Percentiles rank a stretch among this genome's conserved stretches.
These are phyloP conservation scores for Neurospora sp. DNA, from an alignment of 495 filamentous ascomycete genomes.

Conservation along the genomic window DNA sequence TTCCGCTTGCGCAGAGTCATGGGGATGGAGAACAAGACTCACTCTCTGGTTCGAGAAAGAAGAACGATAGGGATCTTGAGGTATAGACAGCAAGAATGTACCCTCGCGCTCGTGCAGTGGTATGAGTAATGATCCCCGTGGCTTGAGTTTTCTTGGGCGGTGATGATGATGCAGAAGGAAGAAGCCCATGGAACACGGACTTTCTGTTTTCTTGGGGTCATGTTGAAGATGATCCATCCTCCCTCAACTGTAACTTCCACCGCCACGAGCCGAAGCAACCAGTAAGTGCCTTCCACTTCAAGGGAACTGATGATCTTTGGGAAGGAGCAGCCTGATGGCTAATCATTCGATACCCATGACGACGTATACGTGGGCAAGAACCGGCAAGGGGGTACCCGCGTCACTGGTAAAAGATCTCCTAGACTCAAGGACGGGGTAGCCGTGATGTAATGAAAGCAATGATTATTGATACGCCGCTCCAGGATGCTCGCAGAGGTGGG, in stretches of 20 bases:
- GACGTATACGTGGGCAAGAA: neutral
- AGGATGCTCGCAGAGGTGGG: neutral
- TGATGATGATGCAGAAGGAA: neutral
- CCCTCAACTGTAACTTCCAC: neutral
- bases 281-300: neutral
- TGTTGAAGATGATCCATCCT: neutral
- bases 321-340: neutral
- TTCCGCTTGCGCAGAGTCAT: neutral
- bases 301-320: neutral
- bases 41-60: neutral
- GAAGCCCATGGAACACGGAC: neutral
- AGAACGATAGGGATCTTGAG: neutral
- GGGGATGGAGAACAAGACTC: neutral
- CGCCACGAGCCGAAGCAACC: neutral
- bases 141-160: neutral
- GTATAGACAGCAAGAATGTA: neutral
- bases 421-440: neutral
- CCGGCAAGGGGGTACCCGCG: neutral
- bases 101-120: neutral
- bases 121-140: rapidly evolving
- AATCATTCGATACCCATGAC: neutral
- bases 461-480: neutral
- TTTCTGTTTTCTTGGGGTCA: neutral
- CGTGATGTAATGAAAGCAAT: neutral
- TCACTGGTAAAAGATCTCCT: neutral